Conservation (phyloP, 2,329 filamentous ascomycete genomes). For the Penicillium brasilianum region DNA sequence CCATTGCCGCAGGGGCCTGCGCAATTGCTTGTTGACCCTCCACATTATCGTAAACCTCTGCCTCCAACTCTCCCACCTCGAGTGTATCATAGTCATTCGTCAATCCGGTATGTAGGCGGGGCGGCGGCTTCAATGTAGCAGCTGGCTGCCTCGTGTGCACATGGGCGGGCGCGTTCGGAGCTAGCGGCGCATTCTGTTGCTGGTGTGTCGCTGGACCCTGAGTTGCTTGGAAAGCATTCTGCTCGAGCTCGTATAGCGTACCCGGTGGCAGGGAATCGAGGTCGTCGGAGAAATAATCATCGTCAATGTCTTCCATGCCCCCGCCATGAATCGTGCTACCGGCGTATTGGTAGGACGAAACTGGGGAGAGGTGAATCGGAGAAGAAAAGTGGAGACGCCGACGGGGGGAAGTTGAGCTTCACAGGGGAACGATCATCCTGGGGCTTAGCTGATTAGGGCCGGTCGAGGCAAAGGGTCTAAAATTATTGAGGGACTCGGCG, state of each 20-base stretch:
- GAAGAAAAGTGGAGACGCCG: conserved; percentile 9
- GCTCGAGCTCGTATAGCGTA: conserved; percentile 51
- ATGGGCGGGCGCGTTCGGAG: conserved; percentile 15
- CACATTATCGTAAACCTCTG: conserved; percentile 49
- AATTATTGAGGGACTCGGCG: not conserved
- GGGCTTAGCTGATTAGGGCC: conserved; percentile 3
- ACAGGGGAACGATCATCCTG: conserved; percentile 12
- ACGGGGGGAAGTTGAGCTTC: conserved; percentile 3
- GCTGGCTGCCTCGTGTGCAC: conserved; percentile 16
- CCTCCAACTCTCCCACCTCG: conserved; percentile 52
- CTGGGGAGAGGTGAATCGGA: not conserved
- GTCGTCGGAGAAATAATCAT: conserved; percentile 55
- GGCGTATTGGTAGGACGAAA: not conserved
- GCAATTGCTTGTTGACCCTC: conserved; percentile 19
- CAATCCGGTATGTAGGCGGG: conserved; percentile 41
- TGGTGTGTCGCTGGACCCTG: conserved; percentile 39
- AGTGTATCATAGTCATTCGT: conserved; percentile 49
- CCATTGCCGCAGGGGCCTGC: conserved; percentile 13
- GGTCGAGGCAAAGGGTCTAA: not conserved
- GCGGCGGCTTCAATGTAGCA: conserved; percentile 34
- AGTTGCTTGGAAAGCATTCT: conserved; percentile 52
- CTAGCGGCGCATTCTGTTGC: conserved; percentile 14
- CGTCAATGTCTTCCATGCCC: conserved; percentile 55
- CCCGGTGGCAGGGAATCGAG: conserved; percentile 52
- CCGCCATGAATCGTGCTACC: conserved; percentile 41